phyloP scores from a whole-genome alignment of 768 basidiomycete genomes.

The Phylloporus arenicola region DNA sequence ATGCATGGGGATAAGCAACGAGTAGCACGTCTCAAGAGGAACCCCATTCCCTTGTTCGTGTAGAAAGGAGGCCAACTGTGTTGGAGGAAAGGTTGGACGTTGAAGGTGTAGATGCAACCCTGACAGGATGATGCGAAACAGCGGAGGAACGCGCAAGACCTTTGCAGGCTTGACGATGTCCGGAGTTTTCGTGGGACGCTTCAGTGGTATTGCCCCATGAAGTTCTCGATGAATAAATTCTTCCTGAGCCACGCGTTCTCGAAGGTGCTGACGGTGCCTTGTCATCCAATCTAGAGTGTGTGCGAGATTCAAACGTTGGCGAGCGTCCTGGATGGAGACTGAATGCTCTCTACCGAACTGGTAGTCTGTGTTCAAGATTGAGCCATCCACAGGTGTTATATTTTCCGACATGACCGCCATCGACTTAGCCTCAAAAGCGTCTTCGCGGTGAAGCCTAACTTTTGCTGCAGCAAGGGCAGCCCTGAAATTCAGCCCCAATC shows the following conservation, averaged over 20 bases:
- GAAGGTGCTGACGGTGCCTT: constrained; percentile 43
- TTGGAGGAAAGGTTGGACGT: constrained; percentile 53
- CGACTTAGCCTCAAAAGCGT: constrained; percentile 76
- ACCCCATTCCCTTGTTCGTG: constrained; percentile 61
- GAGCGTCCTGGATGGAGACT: constrained; percentile 67
- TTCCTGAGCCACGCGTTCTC: constrained; percentile 48
- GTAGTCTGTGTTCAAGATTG: constrained; percentile 48
- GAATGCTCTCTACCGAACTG: constrained; percentile 61
- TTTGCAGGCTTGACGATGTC: constrained; percentile 41
- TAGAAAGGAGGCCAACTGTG: constrained; percentile 58
- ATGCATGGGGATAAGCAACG: constrained; percentile 79
- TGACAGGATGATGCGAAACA: constrained; percentile 62
- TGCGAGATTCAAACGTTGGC: constrained; percentile 57
- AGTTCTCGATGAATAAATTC: constrained; percentile 42
- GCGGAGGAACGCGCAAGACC: constrained; percentile 45
- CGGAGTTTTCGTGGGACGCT: constrained; percentile 31
- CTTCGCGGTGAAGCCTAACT: constrained; percentile 66
- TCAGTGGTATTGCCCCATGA: constrained; percentile 32
- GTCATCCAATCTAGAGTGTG: constrained; percentile 72
- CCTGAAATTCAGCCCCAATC: constrained; percentile 67
- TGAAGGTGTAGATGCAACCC: constrained; percentile 53
- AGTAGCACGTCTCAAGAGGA: constrained; percentile 65
- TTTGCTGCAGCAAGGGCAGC: constrained; percentile 68
- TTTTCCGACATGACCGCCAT: constrained; percentile 45
- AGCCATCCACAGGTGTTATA: constrained; percentile 27